phyloP scores from a whole-genome alignment of 2,329 filamentous ascomycete species.

The Lachnellula arida region DNA sequence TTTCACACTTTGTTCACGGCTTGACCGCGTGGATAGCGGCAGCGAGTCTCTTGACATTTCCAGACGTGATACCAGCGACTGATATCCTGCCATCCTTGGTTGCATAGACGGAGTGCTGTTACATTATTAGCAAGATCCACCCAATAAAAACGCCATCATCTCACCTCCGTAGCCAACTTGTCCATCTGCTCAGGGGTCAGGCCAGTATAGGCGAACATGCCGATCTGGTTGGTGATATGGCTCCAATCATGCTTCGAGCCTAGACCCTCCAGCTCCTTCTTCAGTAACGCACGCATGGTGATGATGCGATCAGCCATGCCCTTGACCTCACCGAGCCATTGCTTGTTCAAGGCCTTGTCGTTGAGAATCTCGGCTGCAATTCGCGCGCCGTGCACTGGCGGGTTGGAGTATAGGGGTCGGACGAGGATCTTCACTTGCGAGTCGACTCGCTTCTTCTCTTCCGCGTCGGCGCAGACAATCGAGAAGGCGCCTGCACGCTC shows the following conservation, averaged over 20 bases:
- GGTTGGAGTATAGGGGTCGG: constrained; percentile 96
- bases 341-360: constrained; percentile 75
- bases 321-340: constrained; percentile 97
- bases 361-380: constrained; percentile 91
- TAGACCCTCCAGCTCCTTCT: constrained; percentile 90
- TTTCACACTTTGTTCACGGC: constrained; percentile 26
- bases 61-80: constrained; percentile 76
- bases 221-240: constrained; percentile 98
- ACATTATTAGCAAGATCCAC: constrained; percentile 12
- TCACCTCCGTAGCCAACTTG: constrained; percentile 75
- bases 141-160: constrained; percentile 27
- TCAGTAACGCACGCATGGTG: constrained; percentile 90
- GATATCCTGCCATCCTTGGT: constrained; percentile 89
- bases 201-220: constrained; percentile 99
- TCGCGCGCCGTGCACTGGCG: constrained; percentile 91
- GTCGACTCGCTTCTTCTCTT: constrained; percentile 93
- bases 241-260: constrained; percentile 97
- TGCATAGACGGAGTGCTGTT: constrained; percentile 85
- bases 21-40: constrained; percentile 83
- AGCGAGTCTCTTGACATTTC: constrained; percentile 74
- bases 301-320: constrained; percentile 99
- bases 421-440: constrained; percentile 98
- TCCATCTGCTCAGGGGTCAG: constrained; percentile 90
- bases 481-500: constrained; percentile 98
- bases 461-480: constrained; percentile 75